Base-by-base conservation (phyloP, 2,329 filamentous ascomycete genomes). In the Colletotrichum camelliae region DNA sequence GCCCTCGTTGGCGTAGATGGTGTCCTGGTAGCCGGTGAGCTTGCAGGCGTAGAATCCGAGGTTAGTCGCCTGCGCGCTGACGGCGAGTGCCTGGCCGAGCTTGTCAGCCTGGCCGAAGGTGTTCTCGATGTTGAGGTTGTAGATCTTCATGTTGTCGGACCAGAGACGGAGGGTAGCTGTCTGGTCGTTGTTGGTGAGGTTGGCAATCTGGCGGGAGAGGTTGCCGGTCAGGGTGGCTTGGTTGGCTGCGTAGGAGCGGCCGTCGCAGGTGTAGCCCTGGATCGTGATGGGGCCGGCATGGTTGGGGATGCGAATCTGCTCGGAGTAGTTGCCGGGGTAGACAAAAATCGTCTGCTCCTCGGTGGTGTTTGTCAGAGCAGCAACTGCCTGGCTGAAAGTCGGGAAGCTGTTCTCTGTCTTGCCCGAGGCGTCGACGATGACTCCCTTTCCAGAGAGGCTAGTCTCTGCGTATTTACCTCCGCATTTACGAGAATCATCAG, bases 71-170 rank as follows among this genome's bases (percentile, higher is more conserved):
- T 88, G 85, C 6, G 90, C 89, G 39, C 87, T 88, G 21, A 92
- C 35, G 4, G 91, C 90, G 62, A 92, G 84, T 16, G 89, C 89
- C 78, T 91, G 89, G 4, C 85, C 85, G 37, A 88, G 88, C 58
- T 84, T 70, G 7, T 58, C 75, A 4, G 91, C 90, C 64, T 92
- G 84, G 15, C 89, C 89, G 70, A 86, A 83, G 9, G 84, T 83
- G 80, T 91, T 91, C 37, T 83, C 85, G 88, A 77, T 43, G 64
- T 77, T 72, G 27, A 77, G 70, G 64, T 77, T 77, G 58, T 77
- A 91, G 81, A 91, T 84, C 79, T 91, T 90, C 82, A 92, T 84
- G 78, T 91, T 91, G 82, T 91, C 91, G 37, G 91, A 84, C 78
- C 88, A 89, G 73, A 90, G 77, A 15, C 88, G 85, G 18, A 83